phyloP scores from a whole-genome alignment of 73 alveolate species.

The Paramecium caudatum region DNA sequence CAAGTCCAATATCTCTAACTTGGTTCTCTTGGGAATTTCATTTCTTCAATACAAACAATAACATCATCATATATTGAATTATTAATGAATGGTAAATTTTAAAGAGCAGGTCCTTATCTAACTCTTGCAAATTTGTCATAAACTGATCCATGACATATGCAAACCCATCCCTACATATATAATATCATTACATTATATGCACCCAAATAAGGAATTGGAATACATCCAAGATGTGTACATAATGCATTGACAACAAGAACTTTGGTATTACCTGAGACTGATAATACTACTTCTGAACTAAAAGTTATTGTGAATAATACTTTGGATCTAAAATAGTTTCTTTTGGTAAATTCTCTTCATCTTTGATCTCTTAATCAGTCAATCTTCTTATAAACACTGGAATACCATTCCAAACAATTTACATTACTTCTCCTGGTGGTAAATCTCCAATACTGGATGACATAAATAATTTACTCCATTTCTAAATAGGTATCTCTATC shows the following conservation, averaged over 20 bases:
- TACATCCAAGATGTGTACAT: slow-evolving; percentile 96
- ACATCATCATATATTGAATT: slow-evolving; percentile 88
- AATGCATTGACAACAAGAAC: slow-evolving; percentile 92
- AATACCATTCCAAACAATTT: slow-evolving; percentile 95
- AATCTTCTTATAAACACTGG: slow-evolving; percentile 93
- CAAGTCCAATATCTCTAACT: slow-evolving; percentile 78
- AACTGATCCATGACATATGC: slow-evolving; percentile 96
- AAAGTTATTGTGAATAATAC: background rate
- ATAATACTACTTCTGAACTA: slow-evolving; percentile 80
- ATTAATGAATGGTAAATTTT: slow-evolving; percentile 88
- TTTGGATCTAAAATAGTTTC: slow-evolving; percentile 85
- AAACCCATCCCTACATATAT: slow-evolving; percentile 85
- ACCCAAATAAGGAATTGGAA: slow-evolving; percentile 96
- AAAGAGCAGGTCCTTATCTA: slow-evolving; percentile 94
- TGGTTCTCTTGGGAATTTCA: slow-evolving; percentile 92
- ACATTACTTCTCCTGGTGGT: slow-evolving; percentile 97
- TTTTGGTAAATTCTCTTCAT: slow-evolving; percentile 82
- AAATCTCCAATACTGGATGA: slow-evolving; percentile 82
- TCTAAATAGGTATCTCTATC: slow-evolving; percentile 94
- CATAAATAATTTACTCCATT: slow-evolving; percentile 72
- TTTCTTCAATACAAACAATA: slow-evolving; percentile 88
- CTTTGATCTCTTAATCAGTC: slow-evolving; percentile 86
- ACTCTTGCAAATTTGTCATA: slow-evolving; percentile 95
- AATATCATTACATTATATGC: slow-evolving; percentile 84
- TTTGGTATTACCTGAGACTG: slow-evolving; percentile 91